Base-by-base conservation (phyloP, 345 rosid species). In the Raphanus sativus region DNA sequence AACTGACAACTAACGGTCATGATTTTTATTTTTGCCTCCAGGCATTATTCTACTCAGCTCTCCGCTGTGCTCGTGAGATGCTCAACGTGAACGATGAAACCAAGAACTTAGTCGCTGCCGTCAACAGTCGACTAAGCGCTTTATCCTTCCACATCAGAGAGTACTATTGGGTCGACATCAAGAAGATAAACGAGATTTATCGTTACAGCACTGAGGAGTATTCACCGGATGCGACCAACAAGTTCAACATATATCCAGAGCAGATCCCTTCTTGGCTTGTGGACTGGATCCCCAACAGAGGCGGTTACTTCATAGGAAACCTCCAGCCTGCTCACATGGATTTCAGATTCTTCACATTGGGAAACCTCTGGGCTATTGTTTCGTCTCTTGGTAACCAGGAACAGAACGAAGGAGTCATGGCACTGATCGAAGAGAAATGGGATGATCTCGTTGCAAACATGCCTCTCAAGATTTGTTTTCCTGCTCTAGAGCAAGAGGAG, bases 271-370 rank as follows among this genome's bases (percentile, higher is more conserved):
- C 98, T 0, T 95, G 98, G 97, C 85, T 95, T 28, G 96, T 89
- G 12, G 98, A 91, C 77, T 95, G 98, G 95, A 83, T 95, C 75
- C 94, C 98, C 4, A 84, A 85, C 59, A 85, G 87, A 67, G 99
- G 99, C 6, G 99, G 99, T 45, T 95, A 92, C 81, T 84, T 92
- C 73, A 87, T 92, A 24, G 99, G 99, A 65, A 92, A 95, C 72
- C 82, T 92, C 60, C 96, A 95, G 77, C 97, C 99, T 13, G 99
- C 96, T 61, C 99, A 92, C 79, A 92, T 95, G 99, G 99, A 95
- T 82, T 95, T 95, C 69, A 86, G 99, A 76, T 95, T 95, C 83
- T 95, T 95, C 86, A 91, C 93, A 1, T 94, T 95, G 4, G 99
- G 99, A 76, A 95, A 95, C 74, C 84, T 95, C 42, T 92, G 99